phyloP scores from a whole-genome alignment of 257 asterid genomes.

The Nicotiana undulata region DNA sequence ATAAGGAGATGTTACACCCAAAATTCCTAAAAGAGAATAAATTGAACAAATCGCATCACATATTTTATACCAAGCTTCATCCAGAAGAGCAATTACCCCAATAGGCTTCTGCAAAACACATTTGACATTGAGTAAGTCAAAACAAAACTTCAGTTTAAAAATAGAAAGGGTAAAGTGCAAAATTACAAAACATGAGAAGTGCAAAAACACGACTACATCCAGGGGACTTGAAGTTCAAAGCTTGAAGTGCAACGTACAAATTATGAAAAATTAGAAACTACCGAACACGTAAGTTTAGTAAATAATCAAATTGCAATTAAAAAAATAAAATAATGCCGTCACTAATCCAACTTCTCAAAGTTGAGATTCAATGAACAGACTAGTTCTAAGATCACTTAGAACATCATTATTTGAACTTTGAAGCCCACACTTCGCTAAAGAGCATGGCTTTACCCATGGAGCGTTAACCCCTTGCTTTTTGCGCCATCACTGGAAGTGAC shows the following conservation, averaged over 20 bases:
- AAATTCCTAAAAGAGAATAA: conserved; percentile 2
- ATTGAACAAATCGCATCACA: conserved; percentile 12
- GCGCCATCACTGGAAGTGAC: neutral
- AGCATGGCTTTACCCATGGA: neutral
- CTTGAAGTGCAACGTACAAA: neutral
- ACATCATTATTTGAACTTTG: neutral
- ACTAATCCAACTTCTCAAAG: neutral
- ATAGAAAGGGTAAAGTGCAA: neutral
- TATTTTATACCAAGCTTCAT: conserved; percentile 86
- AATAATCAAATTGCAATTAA: neutral
- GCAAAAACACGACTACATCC: neutral
- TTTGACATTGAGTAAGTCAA: conserved; percentile 16
- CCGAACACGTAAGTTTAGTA: neutral
- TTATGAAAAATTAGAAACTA: neutral
- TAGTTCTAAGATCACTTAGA: neutral
- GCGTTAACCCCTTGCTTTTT: neutral
- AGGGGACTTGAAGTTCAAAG: neutral
- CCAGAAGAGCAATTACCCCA: conserved; percentile 89
- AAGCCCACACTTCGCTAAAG: neutral
- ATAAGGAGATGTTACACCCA: conserved; percentile 19
- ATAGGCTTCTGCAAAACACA: conserved; percentile 82
- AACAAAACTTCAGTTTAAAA: neutral
- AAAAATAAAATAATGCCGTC: neutral
- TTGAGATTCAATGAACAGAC: neutral
- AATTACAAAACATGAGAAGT: neutral